Evolutionary conservation across 352 stramenopile genomes (phyloP).

Genomic region (Lagenidium giganteum): DNA sequence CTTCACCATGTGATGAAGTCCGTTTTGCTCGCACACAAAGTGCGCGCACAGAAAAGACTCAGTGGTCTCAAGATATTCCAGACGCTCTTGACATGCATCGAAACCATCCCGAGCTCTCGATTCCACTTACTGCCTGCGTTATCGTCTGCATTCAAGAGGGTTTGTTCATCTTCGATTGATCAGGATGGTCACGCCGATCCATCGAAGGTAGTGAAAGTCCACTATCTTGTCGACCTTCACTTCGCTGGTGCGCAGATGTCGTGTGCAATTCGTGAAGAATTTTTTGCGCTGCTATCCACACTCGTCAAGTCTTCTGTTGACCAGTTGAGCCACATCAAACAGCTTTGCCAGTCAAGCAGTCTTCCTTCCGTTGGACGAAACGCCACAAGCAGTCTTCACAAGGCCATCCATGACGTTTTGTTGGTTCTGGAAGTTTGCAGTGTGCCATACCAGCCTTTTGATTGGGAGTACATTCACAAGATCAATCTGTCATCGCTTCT

Average conservation of each 20-base stretch:
- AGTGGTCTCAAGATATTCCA: constrained; percentile 57
- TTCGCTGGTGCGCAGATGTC: constrained; percentile 39
- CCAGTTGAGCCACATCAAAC: constrained; percentile 33
- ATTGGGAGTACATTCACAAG: constrained; percentile 45
- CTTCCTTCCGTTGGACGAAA: not conserved
- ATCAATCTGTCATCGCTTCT: constrained; percentile 46
- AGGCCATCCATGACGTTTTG: constrained; percentile 51
- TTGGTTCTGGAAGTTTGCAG: constrained; percentile 63
- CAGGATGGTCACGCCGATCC: not conserved
- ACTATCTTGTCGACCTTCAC: constrained; percentile 57
- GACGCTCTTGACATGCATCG: constrained; percentile 29
- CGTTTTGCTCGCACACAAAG: constrained; percentile 37
- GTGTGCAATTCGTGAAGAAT: constrained; percentile 35
- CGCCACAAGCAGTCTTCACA: too few species aligned
- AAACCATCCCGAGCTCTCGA: constrained; percentile 37
- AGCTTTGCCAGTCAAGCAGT: constrained; percentile 17
- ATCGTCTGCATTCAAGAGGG: constrained; percentile 57
- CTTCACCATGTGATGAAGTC: constrained; percentile 39
- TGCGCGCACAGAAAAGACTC: constrained; percentile 30
- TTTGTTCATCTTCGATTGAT: constrained; percentile 5
- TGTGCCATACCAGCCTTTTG: constrained; percentile 42
- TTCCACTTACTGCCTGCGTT: constrained; percentile 65
- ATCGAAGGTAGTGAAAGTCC: constrained; percentile 34
- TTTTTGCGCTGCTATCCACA: constrained; percentile 44
- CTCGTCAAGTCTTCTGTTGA: constrained; percentile 38